phyloP scores from a whole-genome alignment of 1,139 yeast species.

The Candida tunisiensis region DNA sequence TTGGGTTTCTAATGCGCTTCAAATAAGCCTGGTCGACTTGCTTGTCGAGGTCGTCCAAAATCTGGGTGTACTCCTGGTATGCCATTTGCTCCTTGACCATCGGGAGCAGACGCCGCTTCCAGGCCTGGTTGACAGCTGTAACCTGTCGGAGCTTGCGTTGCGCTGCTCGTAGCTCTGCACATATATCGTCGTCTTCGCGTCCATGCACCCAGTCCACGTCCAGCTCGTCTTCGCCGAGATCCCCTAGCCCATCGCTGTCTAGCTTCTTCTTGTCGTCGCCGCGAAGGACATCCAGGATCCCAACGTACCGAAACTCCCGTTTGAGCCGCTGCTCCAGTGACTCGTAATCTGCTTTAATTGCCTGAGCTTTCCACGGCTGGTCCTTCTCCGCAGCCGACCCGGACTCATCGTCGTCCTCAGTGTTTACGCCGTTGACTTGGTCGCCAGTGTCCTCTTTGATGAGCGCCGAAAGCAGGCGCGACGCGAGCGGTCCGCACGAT shows the following conservation, averaged over 20 bases:
- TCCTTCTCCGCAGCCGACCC: slow-evolving; percentile 7
- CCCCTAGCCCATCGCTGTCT: slow-evolving; percentile 4
- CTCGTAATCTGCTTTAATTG: slow-evolving; percentile 38
- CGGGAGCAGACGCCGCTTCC: slow-evolving; percentile 53
- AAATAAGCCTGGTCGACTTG: slow-evolving; percentile 92
- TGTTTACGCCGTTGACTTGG: slow-evolving; percentile 9
- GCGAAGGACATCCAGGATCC: slow-evolving; percentile 45
- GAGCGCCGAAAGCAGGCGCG: slow-evolving; percentile 71
- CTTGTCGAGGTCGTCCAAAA: slow-evolving; percentile 83
- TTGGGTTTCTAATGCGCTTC: slow-evolving; percentile 70
- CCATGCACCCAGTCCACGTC: slow-evolving; percentile 68
- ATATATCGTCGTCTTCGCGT: slow-evolving; percentile 88
- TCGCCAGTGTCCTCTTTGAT: slow-evolving; percentile 27
- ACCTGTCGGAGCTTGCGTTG: slow-evolving; percentile 55
- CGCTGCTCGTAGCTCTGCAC: slow-evolving; percentile 61
- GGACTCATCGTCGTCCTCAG: slow-evolving; percentile 10
- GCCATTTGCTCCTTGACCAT: slow-evolving; percentile 82
- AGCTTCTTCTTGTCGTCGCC: slow-evolving; percentile 17
- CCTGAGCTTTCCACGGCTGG: not conserved
- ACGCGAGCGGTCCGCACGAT: slow-evolving; percentile 85
- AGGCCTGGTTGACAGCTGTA: slow-evolving; percentile 43
- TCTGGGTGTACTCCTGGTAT: slow-evolving; percentile 84
- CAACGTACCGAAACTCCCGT: slow-evolving; percentile 78
- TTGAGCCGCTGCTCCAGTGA: slow-evolving; percentile 77
- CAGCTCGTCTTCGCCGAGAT: slow-evolving; percentile 6